Conservation (phyloP, 345 rosid species). For the Brassica juncea region DNA sequence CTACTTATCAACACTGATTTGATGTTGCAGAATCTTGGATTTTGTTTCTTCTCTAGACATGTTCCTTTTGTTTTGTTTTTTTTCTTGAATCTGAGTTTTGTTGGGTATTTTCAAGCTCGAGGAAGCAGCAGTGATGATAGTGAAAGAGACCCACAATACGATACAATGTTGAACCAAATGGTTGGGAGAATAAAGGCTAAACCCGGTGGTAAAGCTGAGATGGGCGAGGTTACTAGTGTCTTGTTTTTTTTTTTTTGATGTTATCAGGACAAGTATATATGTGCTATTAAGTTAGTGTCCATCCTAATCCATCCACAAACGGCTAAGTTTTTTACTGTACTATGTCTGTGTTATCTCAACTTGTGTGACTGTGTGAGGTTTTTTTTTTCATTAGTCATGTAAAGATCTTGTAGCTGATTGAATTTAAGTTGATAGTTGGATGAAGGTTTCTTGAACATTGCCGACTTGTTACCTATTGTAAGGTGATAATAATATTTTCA, state of each 20-base stretch:
- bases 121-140: constrained; percentile 49
- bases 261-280: neutral
- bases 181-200: constrained; percentile 77
- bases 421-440: neutral
- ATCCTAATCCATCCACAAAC: too few species aligned
- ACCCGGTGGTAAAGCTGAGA: constrained; percentile 85
- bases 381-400: neutral
- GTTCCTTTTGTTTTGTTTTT: neutral
- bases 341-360: neutral
- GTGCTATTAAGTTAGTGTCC: neutral
- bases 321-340: neutral
- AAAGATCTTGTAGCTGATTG: neutral
- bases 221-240: constrained; percentile 73
- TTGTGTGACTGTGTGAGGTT: neutral
- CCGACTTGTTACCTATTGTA: neutral
- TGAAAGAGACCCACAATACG: constrained; percentile 65
- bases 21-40: constrained; percentile 6
- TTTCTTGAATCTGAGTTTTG: neutral
- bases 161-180: constrained; percentile 88
- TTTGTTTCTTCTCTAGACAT: neutral
- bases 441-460: constrained; percentile 22
- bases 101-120: neutral
- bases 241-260: neutral
- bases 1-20: neutral
- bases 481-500: neutral